Evolutionary conservation across 176 grass and related monocot genomes (phyloP).

Genomic region (Oryza rufipogon): DNA sequence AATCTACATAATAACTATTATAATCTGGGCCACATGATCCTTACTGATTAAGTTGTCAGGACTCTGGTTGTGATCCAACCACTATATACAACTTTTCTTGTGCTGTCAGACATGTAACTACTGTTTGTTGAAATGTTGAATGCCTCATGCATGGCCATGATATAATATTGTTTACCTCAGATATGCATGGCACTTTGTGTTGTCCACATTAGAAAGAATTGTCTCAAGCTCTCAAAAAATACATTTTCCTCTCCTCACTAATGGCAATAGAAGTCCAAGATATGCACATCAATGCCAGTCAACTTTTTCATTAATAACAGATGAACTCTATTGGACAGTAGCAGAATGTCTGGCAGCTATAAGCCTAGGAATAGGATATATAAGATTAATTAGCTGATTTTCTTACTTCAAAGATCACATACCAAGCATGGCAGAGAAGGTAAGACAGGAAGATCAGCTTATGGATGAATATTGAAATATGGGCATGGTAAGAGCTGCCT

Average conservation of each 20-base stretch:
- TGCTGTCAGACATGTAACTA: constrained; percentile 41
- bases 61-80: constrained; percentile 35
- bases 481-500: constrained; percentile 40
- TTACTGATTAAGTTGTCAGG: constrained; percentile 19
- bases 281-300: not conserved
- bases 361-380: constrained; percentile 12
- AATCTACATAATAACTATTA: not conserved
- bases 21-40: constrained; percentile 26
- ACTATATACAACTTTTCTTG: not conserved
- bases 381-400: constrained; percentile 24
- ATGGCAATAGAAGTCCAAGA: not conserved
- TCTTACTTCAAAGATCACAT: constrained; percentile 38
- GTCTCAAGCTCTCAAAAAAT: not conserved
- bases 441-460: constrained; percentile 25
- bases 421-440: constrained; percentile 34
- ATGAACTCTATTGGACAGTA: constrained; percentile 17
- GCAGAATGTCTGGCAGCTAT: not conserved
- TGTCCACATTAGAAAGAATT: constrained; percentile 20
- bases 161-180: constrained; percentile 10
- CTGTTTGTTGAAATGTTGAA: constrained; percentile 36
- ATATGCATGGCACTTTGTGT: constrained; percentile 2
- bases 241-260: not conserved
- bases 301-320: not conserved
- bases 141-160: constrained; percentile 5
- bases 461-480: constrained; percentile 42